Base-by-base conservation (phyloP, 495 filamentous ascomycete species). In the Aspergillus conjunctus region DNA sequence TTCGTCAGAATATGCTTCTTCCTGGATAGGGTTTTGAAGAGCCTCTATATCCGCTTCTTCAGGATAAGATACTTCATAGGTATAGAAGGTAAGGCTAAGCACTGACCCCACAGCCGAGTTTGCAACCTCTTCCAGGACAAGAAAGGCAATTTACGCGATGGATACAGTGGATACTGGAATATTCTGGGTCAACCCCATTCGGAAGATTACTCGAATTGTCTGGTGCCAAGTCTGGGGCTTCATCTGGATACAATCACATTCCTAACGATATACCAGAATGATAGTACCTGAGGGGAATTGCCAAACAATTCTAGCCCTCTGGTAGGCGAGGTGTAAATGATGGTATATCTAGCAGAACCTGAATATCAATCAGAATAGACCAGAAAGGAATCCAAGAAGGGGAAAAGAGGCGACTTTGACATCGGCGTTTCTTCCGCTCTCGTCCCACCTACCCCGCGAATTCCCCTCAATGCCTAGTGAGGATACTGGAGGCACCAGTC, bases 381-480 rank as follows among this genome's bases (percentile, higher is more conserved):
- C 26, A 26, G 26, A 26, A n/a, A 5, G 26, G 5, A 26, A 26
- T 26, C 26, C 26, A 26, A 26, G 26, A 26, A 26, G 2, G 5
- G 26, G 5, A 26, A 26, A 26, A 41, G 3, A 41, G 11, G 15
- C 37, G 15, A n/a, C 37, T 41, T n/a, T 11, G 37, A 41, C 7
- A 48, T 48, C 44, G 44, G 44, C 44, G 21, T 48, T 48, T 18
- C 44, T 17, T 48, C 44, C 44, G 44, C 44, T 48, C 44, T 48
- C 20, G 44, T 48, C 44, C 44, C 44, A 48, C 44, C 21, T 48
- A 48, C 44, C 44, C 44, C 44, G 44, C 44, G 44, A 48, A 48
- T 48, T 17, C 9, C 9, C 37, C 37, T 37, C 14, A 8, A 8
- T 37, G 9, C 37, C 37, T 9, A 41, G 15, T 14, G 15, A n/a